Base-by-base conservation (phyloP, 768 basidiomycete genomes). In the Omphalotus guepiniiformis region DNA sequence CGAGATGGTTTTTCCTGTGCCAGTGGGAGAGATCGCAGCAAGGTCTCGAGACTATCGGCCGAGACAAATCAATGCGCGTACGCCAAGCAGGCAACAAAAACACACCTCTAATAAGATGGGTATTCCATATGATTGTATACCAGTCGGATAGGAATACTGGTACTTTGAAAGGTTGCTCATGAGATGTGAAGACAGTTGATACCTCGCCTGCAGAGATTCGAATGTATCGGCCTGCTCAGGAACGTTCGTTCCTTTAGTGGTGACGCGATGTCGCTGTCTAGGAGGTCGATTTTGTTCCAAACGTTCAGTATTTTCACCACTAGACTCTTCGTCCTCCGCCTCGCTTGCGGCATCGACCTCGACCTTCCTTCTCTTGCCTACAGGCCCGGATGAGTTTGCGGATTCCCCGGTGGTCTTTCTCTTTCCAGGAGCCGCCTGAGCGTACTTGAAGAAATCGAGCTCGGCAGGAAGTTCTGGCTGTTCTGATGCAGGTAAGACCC, bases 1-100 rank as follows among this genome's bases (percentile, higher is more conserved):
- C 0, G 93, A 80, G 5, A 97, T 73, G 1, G 96, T 99, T 71
- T 99, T 99, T 50, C 96, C 96, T 8, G 91, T 94, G 41, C 96
- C 96, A 4, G 96, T 99, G 0, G 96, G 96, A 1, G 96, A 96
- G 16, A 98, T 88, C 23, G 94, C 95, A 44, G 89, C 85, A 19
- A 96, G 73, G 65, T 99, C 95, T 48, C 89, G 82, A 51, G 71
- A 73, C 90, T 90, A 49, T 19, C 32, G 4, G n/a, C n/a, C 42
- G 38, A 11, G 28, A 15, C 13, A 2, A 12, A 32, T 40, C 15
- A 28, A 11, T 2, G 28, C n/a, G n/a, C n/a, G n/a, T n/a, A n/a
- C n/a, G n/a, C n/a, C n/a, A n/a, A n/a, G n/a, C n/a, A n/a, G n/a
- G n/a, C n/a, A n/a, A n/a, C n/a, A n/a, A n/a, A 26, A 29, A 56